Evolutionary conservation across 352 stramenopile genomes (phyloP).

Genomic region (Thraustochytrium striatum): DNA sequence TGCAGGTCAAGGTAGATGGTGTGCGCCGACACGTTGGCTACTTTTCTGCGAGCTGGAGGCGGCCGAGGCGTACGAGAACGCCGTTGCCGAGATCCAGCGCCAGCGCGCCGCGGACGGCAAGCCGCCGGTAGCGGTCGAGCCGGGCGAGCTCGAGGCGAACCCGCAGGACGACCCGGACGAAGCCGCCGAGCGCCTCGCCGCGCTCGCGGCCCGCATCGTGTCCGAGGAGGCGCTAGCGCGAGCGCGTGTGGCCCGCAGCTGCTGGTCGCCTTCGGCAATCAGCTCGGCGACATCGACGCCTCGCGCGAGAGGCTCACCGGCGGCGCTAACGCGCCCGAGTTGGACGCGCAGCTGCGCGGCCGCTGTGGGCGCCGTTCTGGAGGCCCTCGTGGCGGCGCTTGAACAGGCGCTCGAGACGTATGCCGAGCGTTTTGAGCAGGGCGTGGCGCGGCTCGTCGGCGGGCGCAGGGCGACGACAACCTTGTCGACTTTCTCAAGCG

Average conservation of each 20-base stretch:
- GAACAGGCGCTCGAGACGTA: neutral
- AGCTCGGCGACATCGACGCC: neutral
- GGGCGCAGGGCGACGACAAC: neutral
- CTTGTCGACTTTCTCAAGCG: slow-evolving; percentile 13
- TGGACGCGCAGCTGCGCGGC: neutral
- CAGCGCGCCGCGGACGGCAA: too few relatives aligned
- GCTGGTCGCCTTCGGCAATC: neutral
- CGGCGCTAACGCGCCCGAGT: neutral
- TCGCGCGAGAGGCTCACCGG: neutral
- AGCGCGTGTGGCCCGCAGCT: slow-evolving; percentile 3
- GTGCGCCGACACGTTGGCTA: too few relatives aligned
- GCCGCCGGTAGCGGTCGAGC: too few relatives aligned
- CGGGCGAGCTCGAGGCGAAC: neutral
- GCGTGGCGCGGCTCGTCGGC: neutral
- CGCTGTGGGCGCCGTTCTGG: neutral
- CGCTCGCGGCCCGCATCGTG: neutral
- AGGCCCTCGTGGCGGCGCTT: neutral
- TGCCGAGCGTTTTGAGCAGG: neutral
- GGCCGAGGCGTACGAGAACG: too few relatives aligned
- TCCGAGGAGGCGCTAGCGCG: slow-evolving; percentile 28
- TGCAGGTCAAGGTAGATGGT: too few relatives aligned
- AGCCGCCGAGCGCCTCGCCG: neutral
- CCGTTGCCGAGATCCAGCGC: too few relatives aligned
- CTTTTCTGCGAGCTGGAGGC: too few relatives aligned
- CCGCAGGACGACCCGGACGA: neutral